Evolutionary conservation across 2,329 filamentous ascomycete genomes (phyloP), one percentile per base, ranked within the genome.

Genomic region (Gliomastix tumulicola): DNA sequence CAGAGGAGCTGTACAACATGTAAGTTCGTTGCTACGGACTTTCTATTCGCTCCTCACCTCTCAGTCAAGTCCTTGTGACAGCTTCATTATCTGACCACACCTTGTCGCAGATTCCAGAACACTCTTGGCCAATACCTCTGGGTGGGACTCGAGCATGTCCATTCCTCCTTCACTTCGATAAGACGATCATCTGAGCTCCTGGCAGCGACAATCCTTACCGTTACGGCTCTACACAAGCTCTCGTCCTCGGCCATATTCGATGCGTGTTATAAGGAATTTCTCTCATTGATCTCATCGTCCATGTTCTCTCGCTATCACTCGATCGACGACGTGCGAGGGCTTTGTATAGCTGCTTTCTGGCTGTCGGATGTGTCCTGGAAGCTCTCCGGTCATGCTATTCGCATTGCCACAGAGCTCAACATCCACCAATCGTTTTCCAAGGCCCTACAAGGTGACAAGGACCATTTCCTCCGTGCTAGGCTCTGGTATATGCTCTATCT

Each of bases 271-370:
- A 63, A 63, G 36, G 71, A 78, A 41, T 79, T 79, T 43, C 66
- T 75, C 3, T 63, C 68, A 5, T 62, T 80, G 3, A 70, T 79
- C 32, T 71, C 72, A 13, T 67, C 62, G 21, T 71, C 73, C 40
- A 73, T 79, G 49, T 73, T 81, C 42, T 71, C 74, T 27, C 66
- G 54, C 1, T 54, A 56, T 30, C 53, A 79, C 32, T 72, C 69
- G 12, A 51, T 75, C 13, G 76, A 81, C 42, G 71, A 74, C 40
- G 66, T 82, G 23, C 69, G 76, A 7, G 78, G 69, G 1, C 64
- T 82, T 4, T 79, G 74, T 41, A 72, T 82, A 17, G 78, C 71
- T 5, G 74, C 77, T 2, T 82, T 82, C 45, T 82, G 76, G 75
- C 60, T 82, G 1, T 73, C 73, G 1, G 76, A 82, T 37, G 44